A percentile compares a stretch with the other conserved stretches of the same genome.
Evolutionary conservation across 352 stramenopile genomes (phyloP).

Genomic region (Plasmopara viticola): DNA sequence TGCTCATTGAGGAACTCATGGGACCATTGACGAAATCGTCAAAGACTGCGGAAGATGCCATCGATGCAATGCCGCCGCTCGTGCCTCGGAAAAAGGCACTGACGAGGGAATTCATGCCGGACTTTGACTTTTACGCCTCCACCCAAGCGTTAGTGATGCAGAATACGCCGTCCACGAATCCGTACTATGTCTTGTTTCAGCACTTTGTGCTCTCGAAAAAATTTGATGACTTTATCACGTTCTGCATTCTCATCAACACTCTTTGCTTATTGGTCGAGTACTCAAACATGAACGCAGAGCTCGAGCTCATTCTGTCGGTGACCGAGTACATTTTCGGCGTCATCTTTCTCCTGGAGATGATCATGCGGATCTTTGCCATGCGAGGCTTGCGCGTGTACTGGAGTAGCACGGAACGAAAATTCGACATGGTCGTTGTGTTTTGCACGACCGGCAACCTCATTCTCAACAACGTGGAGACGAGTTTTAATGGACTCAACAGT

Average conservation of each 20-base stretch:
- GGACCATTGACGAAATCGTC: constrained; percentile 23
- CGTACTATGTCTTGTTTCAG: constrained; percentile 30
- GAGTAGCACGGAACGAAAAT: constrained; percentile 52
- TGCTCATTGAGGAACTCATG: constrained; percentile 44
- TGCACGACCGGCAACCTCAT: constrained; percentile 66
- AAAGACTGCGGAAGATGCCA: constrained; percentile 6
- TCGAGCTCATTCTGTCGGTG: constrained; percentile 36
- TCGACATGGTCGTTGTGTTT: constrained; percentile 65
- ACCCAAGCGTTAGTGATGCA: constrained; percentile 25
- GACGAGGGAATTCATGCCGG: constrained; percentile 17
- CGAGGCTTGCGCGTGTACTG: constrained; percentile 43
- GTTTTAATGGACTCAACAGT: constrained; percentile 58
- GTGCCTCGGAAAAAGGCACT: constrained; percentile 20
- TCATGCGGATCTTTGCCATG: constrained; percentile 53
- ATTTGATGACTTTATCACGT: constrained; percentile 67
- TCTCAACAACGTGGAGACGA: constrained; percentile 51
- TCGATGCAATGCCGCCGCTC: not conserved
- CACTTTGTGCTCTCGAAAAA: constrained; percentile 59
- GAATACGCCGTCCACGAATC: constrained; percentile 12
- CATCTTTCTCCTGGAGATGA: constrained; percentile 59
- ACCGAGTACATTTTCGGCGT: constrained; percentile 68
- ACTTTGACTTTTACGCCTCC: constrained; percentile 23
- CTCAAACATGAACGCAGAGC: constrained; percentile 37
- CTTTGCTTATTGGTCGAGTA: constrained; percentile 64
- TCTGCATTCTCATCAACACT: constrained; percentile 65